Evolutionary conservation across 2,329 filamentous ascomycete genomes (phyloP).

Genomic region (Paraphaeosphaeria minitans): DNA sequence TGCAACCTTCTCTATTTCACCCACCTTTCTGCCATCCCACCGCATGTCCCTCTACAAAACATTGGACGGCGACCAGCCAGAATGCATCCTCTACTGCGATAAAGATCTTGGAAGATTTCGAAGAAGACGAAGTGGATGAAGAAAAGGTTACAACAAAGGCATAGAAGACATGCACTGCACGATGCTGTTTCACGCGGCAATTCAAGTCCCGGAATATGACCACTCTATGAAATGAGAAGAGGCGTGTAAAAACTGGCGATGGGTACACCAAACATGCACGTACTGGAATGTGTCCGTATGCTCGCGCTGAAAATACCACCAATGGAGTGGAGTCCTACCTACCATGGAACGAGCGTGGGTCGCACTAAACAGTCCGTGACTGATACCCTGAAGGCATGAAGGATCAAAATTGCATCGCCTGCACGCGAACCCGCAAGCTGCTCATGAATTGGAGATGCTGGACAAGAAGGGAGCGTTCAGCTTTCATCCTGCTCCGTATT

Average conservation of each 20-base stretch:
- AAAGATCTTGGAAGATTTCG: too few species aligned
- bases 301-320: constrained; percentile 21
- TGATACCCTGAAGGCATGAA: constrained; percentile 46
- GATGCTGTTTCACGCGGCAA: constrained; percentile 57
- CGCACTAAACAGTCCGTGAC: constrained; percentile 44
- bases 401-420: constrained; percentile 42
- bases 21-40: too few species aligned
- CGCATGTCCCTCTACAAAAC: too few species aligned
- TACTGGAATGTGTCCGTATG: constrained; percentile 27
- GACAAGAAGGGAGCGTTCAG: constrained; percentile 19
- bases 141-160: too few species aligned
- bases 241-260: constrained; percentile 23
- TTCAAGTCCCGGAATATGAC: constrained; percentile 58
- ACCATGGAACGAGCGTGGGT: constrained; percentile 25
- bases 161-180: constrained; percentile 46
- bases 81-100: too few species aligned
- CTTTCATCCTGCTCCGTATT: not conserved
- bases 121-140: too few species aligned
- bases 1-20: too few species aligned
- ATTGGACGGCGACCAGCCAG: too few species aligned
- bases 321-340: constrained; percentile 22
- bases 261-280: constrained; percentile 27
- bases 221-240: constrained; percentile 22
- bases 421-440: constrained; percentile 30
- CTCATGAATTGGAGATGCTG: constrained; percentile 23